Evolutionary conservation across 2,329 filamentous ascomycete genomes (phyloP).

Genomic region (Lomentospora prolificans): DNA sequence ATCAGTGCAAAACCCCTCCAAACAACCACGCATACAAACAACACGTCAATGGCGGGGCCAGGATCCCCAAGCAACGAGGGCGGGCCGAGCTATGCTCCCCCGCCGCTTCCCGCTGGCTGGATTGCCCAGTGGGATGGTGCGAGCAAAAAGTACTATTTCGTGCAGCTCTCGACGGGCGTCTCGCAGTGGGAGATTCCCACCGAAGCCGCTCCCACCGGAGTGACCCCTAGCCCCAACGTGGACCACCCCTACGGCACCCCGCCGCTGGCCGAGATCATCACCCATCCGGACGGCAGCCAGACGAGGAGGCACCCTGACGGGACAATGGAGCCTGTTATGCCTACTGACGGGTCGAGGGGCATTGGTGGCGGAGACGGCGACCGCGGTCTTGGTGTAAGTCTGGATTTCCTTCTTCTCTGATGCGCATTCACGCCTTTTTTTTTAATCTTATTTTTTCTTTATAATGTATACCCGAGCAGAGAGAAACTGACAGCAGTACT

Average conservation of each 20-base stretch:
- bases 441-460: neutral
- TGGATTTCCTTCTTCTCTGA: neutral
- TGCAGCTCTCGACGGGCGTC: conserved; percentile 60
- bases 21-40: neutral
- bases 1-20: neutral
- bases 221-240: conserved; percentile 41
- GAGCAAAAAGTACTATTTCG: conserved; percentile 59
- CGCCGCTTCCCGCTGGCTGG: conserved; percentile 54
- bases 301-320: conserved; percentile 52
- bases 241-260: conserved; percentile 53
- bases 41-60: conserved; percentile 42
- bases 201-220: conserved; percentile 50
- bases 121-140: conserved; percentile 60
- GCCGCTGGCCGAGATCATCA: conserved; percentile 44
- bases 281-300: conserved; percentile 52
- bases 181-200: conserved; percentile 69
- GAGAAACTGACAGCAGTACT: no score
- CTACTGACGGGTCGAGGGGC: conserved; percentile 36
- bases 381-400: conserved; percentile 55
- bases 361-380: conserved; percentile 45
- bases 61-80: conserved; percentile 49
- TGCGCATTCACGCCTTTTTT: conserved; percentile 15
- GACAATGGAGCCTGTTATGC: conserved; percentile 48
- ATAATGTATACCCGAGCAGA: no score
- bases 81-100: conserved; percentile 46